These are phyloP conservation scores for Anastatica hierochuntica DNA, from an alignment of 345 rosid species.

Conservation along the genomic window DNA sequence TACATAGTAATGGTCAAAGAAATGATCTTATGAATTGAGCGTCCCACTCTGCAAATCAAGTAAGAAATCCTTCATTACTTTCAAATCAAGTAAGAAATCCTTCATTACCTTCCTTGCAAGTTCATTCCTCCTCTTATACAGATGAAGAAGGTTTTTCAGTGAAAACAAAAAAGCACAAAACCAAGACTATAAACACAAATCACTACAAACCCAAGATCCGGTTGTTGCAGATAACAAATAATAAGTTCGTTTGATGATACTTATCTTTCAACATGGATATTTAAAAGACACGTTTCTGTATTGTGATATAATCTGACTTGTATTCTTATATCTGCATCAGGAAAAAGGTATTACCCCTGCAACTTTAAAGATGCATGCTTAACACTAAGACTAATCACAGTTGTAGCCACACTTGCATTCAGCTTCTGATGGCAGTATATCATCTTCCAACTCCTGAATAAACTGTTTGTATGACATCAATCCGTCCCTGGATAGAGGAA, in stretches of 20 bases:
- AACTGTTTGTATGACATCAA: conserved; percentile 99
- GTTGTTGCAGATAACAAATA: neutral
- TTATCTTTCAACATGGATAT: too few species aligned
- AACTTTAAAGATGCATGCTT: neutral
- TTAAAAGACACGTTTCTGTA: conserved; percentile 82
- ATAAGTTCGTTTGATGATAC: too few species aligned
- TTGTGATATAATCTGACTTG: conserved; percentile 80
- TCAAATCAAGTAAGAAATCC: too few species aligned
- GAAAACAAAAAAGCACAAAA: neutral
- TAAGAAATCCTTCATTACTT: too few species aligned
- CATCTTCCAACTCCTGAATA: conserved; percentile 99
- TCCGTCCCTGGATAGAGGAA: conserved; percentile 65
- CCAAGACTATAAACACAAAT: too few species aligned
- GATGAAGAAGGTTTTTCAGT: neutral
- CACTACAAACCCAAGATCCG: too few species aligned
- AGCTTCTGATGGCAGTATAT: conserved; percentile 92
- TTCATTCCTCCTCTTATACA: conserved; percentile 66
- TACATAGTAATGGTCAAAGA: neutral
- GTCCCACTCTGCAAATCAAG: conserved; percentile 85
- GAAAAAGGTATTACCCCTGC: conserved; percentile 11
- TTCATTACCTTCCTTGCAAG: conserved; percentile 66
- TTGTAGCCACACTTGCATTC: conserved; percentile 62
- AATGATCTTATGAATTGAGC: conserved; percentile 64
- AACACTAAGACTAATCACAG: neutral
- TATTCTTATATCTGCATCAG: conserved; percentile 83